Conservation (phyloP, 768 basidiomycete species). For the Leucocoprinus birnbaumii region DNA sequence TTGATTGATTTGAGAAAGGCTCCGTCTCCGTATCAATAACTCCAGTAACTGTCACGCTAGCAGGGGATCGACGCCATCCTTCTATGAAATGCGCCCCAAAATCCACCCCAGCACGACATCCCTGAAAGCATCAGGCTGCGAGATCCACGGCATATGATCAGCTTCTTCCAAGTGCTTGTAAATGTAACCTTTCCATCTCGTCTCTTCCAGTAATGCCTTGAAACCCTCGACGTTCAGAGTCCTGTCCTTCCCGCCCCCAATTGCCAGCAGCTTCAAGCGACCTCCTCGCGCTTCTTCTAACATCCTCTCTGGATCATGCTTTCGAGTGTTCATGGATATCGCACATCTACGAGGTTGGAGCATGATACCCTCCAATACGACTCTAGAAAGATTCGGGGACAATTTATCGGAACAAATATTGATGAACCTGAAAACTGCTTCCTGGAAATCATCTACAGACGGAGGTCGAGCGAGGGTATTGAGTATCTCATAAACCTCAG, state of each 20-base stretch:
- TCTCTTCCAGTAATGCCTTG: constrained; percentile 18
- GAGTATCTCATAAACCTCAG: constrained; percentile 17
- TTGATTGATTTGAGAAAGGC: too few relatives aligned
- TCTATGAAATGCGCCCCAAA: too few relatives aligned
- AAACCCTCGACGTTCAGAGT: constrained; percentile 18
- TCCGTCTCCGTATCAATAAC: too few relatives aligned
- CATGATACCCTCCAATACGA: constrained; percentile 22
- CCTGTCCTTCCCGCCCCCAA: constrained; percentile 24
- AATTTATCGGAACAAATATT: constrained; percentile 15
- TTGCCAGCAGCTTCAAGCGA: constrained; percentile 22
- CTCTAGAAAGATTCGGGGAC: constrained; percentile 14
- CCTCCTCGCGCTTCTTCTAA: constrained; percentile 20
- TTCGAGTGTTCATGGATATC: constrained; percentile 18
- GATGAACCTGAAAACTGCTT: constrained; percentile 19
- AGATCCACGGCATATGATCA: constrained; percentile 28
- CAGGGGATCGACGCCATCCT: too few relatives aligned
- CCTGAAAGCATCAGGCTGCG: constrained; percentile 19
- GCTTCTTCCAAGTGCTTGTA: constrained; percentile 20
- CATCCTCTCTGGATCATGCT: constrained; percentile 22
- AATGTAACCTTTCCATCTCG: constrained; percentile 22
- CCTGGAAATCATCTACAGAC: constrained; percentile 22
- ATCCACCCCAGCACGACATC: constrained; percentile 21
- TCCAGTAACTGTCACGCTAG: too few relatives aligned
- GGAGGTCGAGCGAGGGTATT: constrained; percentile 17
- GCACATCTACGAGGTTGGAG: constrained; percentile 23